Conservation (phyloP, 2,329 filamentous ascomycete species). For the Helminthosporium solani region DNA sequence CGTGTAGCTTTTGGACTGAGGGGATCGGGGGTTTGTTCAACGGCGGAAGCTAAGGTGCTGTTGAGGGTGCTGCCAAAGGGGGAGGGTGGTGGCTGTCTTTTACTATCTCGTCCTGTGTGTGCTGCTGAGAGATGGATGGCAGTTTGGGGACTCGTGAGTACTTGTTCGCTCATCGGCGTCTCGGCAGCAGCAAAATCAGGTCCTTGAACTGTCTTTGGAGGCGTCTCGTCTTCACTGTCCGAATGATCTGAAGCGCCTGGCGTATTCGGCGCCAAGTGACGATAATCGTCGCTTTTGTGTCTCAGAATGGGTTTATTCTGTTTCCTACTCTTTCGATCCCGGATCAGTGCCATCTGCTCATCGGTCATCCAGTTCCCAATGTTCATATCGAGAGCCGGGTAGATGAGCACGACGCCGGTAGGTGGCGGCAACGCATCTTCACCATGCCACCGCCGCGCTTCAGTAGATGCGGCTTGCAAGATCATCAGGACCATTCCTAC, state of each 20-base stretch:
- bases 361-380: slow-evolving; percentile 99
- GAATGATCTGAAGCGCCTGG: slow-evolving; percentile 80
- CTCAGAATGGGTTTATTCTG: slow-evolving; percentile 77
- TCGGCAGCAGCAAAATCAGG: slow-evolving; percentile 7
- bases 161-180: slow-evolving; percentile 21
- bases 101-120: slow-evolving; percentile 37
- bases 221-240: slow-evolving; percentile 47
- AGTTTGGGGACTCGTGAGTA: slow-evolving; percentile 36
- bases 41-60: slow-evolving; percentile 9
- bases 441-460: slow-evolving; percentile 57
- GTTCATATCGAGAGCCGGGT: slow-evolving; percentile 92
- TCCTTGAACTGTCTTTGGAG: slow-evolving; percentile 9
- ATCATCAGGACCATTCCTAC: slow-evolving; percentile 86
- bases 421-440: slow-evolving; percentile 68
- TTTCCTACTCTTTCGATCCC: slow-evolving; percentile 74
- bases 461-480: slow-evolving; percentile 67
- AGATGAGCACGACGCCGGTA: slow-evolving; percentile 79
- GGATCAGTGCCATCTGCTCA: slow-evolving; percentile 92
- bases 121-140: slow-evolving; percentile 43
- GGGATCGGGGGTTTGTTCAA: slow-evolving; percentile 23
- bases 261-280: slow-evolving; percentile 75
- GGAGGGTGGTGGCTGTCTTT: slow-evolving; percentile 18
- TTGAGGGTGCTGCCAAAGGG: slow-evolving; percentile 21
- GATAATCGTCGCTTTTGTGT: slow-evolving; percentile 87
- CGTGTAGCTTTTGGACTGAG: slow-evolving; percentile 21